Conservation (phyloP, 371 early-diverging fungal genomes). For the Mucor lusitanicus region DNA sequence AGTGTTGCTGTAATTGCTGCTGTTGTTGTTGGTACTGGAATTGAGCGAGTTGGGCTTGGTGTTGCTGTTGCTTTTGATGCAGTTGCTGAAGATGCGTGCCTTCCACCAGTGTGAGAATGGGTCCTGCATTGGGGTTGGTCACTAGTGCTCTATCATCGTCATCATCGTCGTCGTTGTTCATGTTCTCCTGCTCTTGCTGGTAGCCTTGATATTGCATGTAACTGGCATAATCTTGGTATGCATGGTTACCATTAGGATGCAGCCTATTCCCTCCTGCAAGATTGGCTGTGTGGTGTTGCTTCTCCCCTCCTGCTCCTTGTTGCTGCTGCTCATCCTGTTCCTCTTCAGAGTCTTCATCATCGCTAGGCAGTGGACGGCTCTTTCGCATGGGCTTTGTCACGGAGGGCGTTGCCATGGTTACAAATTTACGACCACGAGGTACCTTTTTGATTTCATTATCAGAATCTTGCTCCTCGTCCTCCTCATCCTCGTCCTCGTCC, state of each 20-base stretch:
- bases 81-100: conserved; percentile 27
- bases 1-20: conserved; percentile 21
- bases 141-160: conserved; percentile 14
- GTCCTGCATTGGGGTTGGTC: conserved; percentile 10
- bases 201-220: neutral
- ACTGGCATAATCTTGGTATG: neutral
- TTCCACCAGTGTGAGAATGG: conserved; percentile 6
- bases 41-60: conserved; percentile 13
- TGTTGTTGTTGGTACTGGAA: conserved; percentile 3
- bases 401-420: neutral
- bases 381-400: conserved; percentile 7
- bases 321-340: neutral
- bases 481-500: conserved; percentile 30
- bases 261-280: neutral
- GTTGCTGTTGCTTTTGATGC: conserved; percentile 26
- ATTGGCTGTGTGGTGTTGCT: neutral
- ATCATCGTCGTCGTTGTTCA: neutral
- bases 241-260: neutral
- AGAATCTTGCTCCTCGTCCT: neutral
- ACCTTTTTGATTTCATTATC: neutral
- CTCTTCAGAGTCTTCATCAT: conserved; percentile 34
- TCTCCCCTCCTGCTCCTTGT: neutral
- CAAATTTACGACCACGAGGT: neutral
- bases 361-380: conserved; percentile 32
- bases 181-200: neutral